phyloP scores from a whole-genome alignment of 495 filamentous ascomycete species.

The Penicillium chermesinum region DNA sequence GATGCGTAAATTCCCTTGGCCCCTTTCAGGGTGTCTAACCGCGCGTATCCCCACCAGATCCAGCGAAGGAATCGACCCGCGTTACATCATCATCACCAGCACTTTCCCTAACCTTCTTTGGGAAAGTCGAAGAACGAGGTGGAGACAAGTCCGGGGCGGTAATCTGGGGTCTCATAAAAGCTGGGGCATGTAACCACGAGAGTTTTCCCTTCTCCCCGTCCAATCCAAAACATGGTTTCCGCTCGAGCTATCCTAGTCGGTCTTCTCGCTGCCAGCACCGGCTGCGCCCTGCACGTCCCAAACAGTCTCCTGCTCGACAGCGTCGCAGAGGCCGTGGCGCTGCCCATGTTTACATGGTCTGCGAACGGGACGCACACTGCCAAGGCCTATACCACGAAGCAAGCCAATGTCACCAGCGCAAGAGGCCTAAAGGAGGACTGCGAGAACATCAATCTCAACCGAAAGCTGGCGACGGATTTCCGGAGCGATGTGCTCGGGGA shows the following conservation, averaged over 20 bases:
- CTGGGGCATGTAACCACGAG: neutral
- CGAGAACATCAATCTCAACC: conserved; percentile 28
- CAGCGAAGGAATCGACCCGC: neutral
- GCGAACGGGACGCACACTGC: conserved; percentile 26
- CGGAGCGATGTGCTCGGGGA: conserved; percentile 22
- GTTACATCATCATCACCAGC: conserved; percentile 11
- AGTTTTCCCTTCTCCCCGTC: neutral
- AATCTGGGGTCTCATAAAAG: conserved; percentile 8
- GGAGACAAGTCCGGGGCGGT: conserved; percentile 5
- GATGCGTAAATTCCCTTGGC: conserved; percentile 40
- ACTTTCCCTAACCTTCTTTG: conserved; percentile 4
- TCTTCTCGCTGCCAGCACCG: neutral
- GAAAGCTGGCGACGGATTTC: conserved; percentile 23
- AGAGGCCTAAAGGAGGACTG: conserved; percentile 22
- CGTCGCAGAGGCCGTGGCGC: conserved; percentile 14
- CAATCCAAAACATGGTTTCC: neutral
- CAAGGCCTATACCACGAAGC: conserved; percentile 19
- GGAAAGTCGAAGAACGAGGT: conserved; percentile 4
- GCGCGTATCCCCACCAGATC: conserved; percentile 1
- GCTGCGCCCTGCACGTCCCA: conserved; percentile 5
- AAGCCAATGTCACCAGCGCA: conserved; percentile 8
- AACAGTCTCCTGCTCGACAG: conserved; percentile 15
- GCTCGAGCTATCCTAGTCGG: neutral
- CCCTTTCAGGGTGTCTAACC: neutral
- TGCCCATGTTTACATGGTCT: conserved; percentile 25